phyloP scores from a whole-genome alignment of 2,329 filamentous ascomycete genomes.

The Paecilomyces niveus region DNA sequence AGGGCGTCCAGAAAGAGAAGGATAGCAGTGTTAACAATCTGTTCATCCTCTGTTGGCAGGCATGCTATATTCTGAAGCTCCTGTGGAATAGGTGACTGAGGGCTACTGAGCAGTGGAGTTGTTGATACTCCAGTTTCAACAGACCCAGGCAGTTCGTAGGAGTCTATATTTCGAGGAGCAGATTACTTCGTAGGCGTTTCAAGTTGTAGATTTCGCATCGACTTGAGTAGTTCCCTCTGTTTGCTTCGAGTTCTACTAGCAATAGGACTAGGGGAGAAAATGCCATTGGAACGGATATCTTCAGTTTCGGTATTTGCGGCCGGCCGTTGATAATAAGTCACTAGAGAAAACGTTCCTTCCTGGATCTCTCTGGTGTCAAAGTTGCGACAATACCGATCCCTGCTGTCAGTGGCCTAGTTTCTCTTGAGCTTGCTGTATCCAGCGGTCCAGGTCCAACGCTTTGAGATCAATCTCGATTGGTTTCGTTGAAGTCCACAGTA shows the following conservation, averaged over 20 bases:
- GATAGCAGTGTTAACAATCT: too few relatives aligned
- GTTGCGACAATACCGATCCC: not conserved
- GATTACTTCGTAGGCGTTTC: conserved; percentile 3
- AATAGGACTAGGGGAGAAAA: conserved; percentile 3
- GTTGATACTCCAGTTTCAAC: too few relatives aligned
- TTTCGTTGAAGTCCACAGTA: not conserved
- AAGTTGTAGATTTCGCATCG: not conserved
- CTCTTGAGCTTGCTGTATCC: not conserved
- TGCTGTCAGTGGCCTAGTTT: not conserved
- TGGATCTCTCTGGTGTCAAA: not conserved
- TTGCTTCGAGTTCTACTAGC: conserved; percentile 1
- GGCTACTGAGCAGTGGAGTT: too few relatives aligned
- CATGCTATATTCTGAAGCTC: too few relatives aligned
- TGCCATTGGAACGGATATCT: conserved; percentile 1
- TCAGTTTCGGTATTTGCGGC: conserved; percentile 1
- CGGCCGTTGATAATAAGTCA: conserved; percentile 3
- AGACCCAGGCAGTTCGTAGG: too few relatives aligned
- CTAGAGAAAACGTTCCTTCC: not conserved
- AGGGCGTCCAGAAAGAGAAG: too few relatives aligned
- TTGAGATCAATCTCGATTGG: not conserved
- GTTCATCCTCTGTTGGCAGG: too few relatives aligned
- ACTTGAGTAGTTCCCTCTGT: not conserved
- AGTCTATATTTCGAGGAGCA: too few relatives aligned
- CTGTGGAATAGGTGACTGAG: too few relatives aligned
- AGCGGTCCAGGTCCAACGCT: not conserved